Evolutionary conservation across 345 rosid genomes (phyloP).

Genomic region (Ceriops zippeliana): DNA sequence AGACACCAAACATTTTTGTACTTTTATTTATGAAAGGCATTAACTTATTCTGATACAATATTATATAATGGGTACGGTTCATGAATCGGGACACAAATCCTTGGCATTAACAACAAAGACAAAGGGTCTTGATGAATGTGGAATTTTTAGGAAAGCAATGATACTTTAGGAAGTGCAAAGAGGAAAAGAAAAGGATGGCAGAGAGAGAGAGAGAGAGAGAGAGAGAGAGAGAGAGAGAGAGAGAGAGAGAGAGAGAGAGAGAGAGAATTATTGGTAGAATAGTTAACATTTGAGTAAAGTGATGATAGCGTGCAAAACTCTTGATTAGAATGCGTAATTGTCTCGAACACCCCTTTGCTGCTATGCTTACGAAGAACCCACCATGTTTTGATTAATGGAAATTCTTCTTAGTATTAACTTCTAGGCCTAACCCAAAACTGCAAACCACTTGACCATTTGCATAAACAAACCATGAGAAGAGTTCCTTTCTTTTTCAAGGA

Average conservation of each 20-base stretch:
- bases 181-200: neutral
- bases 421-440: neutral
- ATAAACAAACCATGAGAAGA: neutral
- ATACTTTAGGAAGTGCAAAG: too few species aligned
- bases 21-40: too few species aligned
- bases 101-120: neutral
- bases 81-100: slow-evolving; percentile 7
- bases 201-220: neutral
- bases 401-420: neutral
- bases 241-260: neutral
- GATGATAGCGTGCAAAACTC: slow-evolving; percentile 19
- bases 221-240: neutral
- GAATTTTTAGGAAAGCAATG: neutral
- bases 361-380: neutral
- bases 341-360: neutral
- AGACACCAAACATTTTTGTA: too few species aligned
- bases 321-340: slow-evolving; percentile 15
- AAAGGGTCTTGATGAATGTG: neutral
- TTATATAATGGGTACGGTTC: neutral
- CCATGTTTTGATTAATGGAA: neutral
- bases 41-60: too few species aligned
- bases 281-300: neutral
- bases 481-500: neutral
- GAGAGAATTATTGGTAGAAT: too few species aligned
- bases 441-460: neutral